Base-by-base conservation (phyloP, 202 grass and related monocot genomes). In the Panicum virgatum region DNA sequence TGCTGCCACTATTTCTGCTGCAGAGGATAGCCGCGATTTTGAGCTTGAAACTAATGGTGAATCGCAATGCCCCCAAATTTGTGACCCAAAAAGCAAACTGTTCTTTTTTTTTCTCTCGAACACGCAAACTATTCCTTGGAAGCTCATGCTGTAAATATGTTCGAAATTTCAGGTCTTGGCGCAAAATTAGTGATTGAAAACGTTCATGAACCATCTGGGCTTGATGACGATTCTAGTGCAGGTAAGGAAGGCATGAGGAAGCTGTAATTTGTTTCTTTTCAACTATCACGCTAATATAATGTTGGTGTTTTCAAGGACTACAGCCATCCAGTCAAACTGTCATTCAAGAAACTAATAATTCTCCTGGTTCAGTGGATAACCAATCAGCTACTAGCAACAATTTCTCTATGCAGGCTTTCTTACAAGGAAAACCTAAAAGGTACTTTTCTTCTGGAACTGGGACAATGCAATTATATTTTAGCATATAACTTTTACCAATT, bases 351-450 rank as follows among this genome's bases (percentile, higher is more conserved):
- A 51, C 22, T 62, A 61, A 81, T 32, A 19, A 11, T 22, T 72
- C 69, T 76, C 23, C 82, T 86, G 46, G 62, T 76, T 25, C 37
- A 53, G 68, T 75, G 54, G 76, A 91, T 81, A 60, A 64, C 14
- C 66, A 80, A 69, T 77, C 82, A 54, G 57, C 19, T 18, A 65
- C 73, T 15, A 50, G 11, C 72, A 73, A 13, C 29, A 73, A 60
- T 82, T 81, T 88, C 45, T 90, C 88, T 18, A 86, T 73, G 64
- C 92, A 94, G 77, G 79, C 92, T 81, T 73, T 89, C 67, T 82
- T 94, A 75, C 78, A 89, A 86, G 92, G 92, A 89, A 94, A 85
- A 84, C 92, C 92, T 51, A 83, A 70, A 77, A 92, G 82, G 92
- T 94, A 86, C 59, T 40, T 81, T 66, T 3, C 66, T 61, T 75